Conservation (phyloP, 2,329 filamentous ascomycete genomes). For the Hypomyces perniciosus region DNA sequence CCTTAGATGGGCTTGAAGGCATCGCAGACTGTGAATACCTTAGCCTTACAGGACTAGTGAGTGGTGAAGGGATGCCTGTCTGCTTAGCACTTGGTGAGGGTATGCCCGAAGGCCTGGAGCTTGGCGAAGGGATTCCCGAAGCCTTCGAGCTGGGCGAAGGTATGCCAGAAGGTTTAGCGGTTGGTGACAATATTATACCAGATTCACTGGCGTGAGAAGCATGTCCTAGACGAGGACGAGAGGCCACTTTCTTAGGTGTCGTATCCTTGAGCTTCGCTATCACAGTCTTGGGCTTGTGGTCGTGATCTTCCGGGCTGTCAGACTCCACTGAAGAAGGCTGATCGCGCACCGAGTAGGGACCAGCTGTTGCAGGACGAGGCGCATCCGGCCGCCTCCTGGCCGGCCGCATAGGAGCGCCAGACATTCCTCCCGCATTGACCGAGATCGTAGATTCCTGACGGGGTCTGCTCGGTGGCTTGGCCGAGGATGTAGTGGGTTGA, state of each 20-base stretch:
- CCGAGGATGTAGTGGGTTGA: constrained; percentile 17
- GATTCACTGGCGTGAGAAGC: constrained; percentile 46
- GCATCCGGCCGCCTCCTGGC: constrained; percentile 53
- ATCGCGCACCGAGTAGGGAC: constrained; percentile 58
- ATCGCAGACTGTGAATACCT: constrained; percentile 28
- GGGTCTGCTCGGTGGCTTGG: constrained; percentile 33
- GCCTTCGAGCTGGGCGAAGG: constrained; percentile 17
- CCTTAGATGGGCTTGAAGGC: constrained; percentile 38
- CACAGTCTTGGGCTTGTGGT: constrained; percentile 38
- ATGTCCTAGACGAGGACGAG: constrained; percentile 43
- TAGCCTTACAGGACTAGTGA: constrained; percentile 35
- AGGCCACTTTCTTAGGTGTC: constrained; percentile 46
- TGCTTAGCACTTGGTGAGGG: neutral
- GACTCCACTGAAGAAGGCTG: constrained; percentile 31
- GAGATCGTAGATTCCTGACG: constrained; percentile 40
- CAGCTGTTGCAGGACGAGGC: constrained; percentile 57
- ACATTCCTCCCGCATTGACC: constrained; percentile 51
- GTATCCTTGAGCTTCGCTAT: constrained; percentile 47
- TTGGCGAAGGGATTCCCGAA: no score
- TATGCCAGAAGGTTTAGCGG: neutral
- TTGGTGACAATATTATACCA: constrained; percentile 39
- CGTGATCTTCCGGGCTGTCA: constrained; percentile 42
- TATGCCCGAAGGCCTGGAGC: no score
- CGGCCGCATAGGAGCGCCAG: constrained; percentile 58
- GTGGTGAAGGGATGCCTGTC: constrained; percentile 35